A percentile compares a stretch with the other conserved stretches of the same genome.
These are phyloP conservation scores for Linanthus parryae DNA, from an alignment of 148 eudicot species.

Conservation along the genomic window DNA sequence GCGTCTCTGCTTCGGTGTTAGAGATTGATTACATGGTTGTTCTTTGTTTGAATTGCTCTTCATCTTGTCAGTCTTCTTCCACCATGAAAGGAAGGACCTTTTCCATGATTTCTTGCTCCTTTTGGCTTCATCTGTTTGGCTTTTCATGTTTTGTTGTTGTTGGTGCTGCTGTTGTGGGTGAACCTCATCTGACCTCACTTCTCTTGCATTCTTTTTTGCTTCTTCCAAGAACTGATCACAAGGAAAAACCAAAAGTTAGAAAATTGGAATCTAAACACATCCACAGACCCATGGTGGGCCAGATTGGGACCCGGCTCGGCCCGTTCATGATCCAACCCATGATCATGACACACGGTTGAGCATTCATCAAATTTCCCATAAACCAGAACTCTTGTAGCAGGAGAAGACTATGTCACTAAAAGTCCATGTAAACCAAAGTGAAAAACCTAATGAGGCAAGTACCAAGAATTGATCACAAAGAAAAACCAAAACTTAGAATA, in stretches of 20 bases:
- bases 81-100: conserved; percentile 30
- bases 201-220: conserved; percentile 20
- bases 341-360: too few species aligned
- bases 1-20: conserved; percentile 8
- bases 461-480: too few species aligned
- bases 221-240: conserved; percentile 34
- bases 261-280: background rate
- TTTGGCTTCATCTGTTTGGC: conserved; percentile 10
- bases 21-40: background rate
- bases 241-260: background rate
- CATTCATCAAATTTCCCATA: too few species aligned
- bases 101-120: conserved; percentile 35
- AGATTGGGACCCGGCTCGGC: too few species aligned
- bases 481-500: too few species aligned
- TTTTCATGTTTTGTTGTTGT: conserved; percentile 2
- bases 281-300: too few species aligned
- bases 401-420: too few species aligned
- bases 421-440: too few species aligned
- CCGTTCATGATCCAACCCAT: too few species aligned
- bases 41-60: conserved; percentile 16
- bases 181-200: conserved; percentile 6
- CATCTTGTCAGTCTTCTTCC: conserved; percentile 19
- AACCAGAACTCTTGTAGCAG: too few species aligned
- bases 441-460: too few species aligned
- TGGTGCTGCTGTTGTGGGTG: background rate